phyloP scores from a whole-genome alignment of 2,329 filamentous ascomycete species.

The Xenoacremonium recifei region DNA sequence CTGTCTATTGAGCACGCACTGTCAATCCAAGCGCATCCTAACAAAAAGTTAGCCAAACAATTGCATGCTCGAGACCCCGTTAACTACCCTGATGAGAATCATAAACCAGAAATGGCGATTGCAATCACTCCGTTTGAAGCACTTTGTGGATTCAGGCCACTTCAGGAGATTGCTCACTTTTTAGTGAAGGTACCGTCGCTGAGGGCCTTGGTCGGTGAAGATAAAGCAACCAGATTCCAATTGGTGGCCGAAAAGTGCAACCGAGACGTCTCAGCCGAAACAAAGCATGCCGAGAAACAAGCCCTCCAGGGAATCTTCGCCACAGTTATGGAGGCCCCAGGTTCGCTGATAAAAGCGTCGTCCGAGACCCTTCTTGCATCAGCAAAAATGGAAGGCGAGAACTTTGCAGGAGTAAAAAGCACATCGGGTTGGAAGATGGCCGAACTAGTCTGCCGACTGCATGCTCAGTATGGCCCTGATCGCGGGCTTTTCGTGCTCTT shows the following conservation, averaged over 20 bases:
- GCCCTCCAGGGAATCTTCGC: constrained; percentile 53
- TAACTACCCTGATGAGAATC: constrained; percentile 69
- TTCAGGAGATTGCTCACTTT: constrained; percentile 55
- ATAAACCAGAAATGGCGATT: constrained; percentile 79
- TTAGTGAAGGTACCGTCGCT: constrained; percentile 50
- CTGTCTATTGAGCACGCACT: constrained; percentile 74
- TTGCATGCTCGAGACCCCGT: constrained; percentile 64
- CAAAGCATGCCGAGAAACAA: constrained; percentile 45
- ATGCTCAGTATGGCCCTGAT: constrained; percentile 61
- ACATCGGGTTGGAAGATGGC: constrained; percentile 63
- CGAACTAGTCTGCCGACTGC: constrained; percentile 62
- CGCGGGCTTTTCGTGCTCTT: constrained; percentile 67
- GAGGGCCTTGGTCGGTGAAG: constrained; percentile 15
- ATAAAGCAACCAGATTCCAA: too few species aligned
- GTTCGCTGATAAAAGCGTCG: constrained; percentile 27
- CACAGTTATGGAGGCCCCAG: constrained; percentile 51
- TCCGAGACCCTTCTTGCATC: constrained; percentile 42
- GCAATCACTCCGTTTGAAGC: constrained; percentile 71
- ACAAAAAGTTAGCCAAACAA: constrained; percentile 63
- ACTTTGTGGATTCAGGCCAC: constrained; percentile 72
- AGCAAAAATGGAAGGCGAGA: too few species aligned
- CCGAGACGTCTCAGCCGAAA: too few species aligned
- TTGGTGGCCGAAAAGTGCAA: too few species aligned
- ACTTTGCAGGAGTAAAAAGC: too few species aligned
- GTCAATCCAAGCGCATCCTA: constrained; percentile 72